Conservation (phyloP, 176 grass and related monocot genomes). For the Triticum monococcum region DNA sequence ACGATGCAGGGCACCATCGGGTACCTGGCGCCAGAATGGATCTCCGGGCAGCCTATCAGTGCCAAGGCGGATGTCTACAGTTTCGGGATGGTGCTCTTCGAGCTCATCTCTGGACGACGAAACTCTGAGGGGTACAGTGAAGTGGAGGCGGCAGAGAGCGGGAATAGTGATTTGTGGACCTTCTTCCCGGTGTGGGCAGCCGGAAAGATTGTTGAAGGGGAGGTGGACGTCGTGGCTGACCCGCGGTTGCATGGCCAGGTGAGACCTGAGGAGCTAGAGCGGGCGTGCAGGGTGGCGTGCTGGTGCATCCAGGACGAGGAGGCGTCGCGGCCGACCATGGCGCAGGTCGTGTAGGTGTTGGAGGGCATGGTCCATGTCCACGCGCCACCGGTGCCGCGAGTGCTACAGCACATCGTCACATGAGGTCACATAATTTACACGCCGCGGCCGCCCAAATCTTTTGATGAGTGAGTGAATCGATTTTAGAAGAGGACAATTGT, state of each 20-base stretch:
- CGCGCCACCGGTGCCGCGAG: constrained; percentile 26
- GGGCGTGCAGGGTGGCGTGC: constrained; percentile 36
- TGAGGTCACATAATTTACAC: too few relatives aligned
- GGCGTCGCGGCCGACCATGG: constrained; percentile 27
- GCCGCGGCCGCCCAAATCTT: too few relatives aligned
- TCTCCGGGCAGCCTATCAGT: constrained; percentile 26
- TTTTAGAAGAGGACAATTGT: too few relatives aligned
- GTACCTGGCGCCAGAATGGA: constrained; percentile 45
- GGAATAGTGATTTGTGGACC: not conserved
- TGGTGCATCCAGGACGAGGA: constrained; percentile 46
- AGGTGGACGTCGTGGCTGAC: constrained; percentile 14
- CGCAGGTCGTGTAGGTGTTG: constrained; percentile 20
- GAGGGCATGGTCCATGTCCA: constrained; percentile 17
- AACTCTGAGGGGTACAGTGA: not conserved
- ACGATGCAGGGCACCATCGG: constrained; percentile 40
- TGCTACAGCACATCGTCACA: constrained; percentile 1
- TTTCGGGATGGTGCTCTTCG: constrained; percentile 52
- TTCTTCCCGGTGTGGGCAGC: constrained; percentile 39
- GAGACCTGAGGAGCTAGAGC: constrained; percentile 2
- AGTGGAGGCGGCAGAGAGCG: not conserved
- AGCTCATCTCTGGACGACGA: constrained; percentile 33
- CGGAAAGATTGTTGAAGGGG: constrained; percentile 5
- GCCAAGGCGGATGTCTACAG: constrained; percentile 51
- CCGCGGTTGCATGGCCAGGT: constrained; percentile 22
- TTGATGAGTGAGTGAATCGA: too few relatives aligned